Percentiles rank a stretch among this genome's conserved stretches.
These are phyloP conservation scores for Microthlaspi erraticum DNA, from an alignment of 345 rosid genomes.

Conservation along the genomic window DNA sequence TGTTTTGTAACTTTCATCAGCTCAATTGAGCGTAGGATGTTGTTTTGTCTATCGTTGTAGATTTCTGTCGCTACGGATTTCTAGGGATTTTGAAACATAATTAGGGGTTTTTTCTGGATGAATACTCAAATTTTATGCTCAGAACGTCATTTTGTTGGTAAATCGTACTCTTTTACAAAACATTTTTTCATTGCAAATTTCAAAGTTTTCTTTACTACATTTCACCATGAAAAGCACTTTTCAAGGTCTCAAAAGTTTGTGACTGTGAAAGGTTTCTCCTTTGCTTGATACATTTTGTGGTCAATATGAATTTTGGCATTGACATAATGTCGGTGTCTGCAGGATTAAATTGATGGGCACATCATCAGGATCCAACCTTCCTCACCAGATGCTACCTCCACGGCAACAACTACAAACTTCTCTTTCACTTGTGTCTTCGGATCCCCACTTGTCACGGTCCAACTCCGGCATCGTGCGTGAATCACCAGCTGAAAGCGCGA, in stretches of 20 bases:
- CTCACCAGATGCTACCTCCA: slow-evolving; percentile 91
- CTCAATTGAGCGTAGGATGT: slow-evolving; percentile 5
- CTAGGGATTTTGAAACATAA: slow-evolving; percentile 6
- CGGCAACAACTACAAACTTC: slow-evolving; percentile 73
- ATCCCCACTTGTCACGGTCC: slow-evolving; percentile 68
- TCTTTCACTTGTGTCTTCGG: slow-evolving; percentile 61
- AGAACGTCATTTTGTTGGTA: not conserved
- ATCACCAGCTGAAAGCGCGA: slow-evolving; percentile 97
- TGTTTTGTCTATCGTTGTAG: slow-evolving; percentile 10
- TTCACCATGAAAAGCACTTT: not conserved
- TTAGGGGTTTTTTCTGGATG: slow-evolving; percentile 13
- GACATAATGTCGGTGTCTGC: slow-evolving; percentile 17
- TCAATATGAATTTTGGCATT: not conserved
- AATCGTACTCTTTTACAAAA: not conserved
- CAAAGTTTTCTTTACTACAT: not conserved
- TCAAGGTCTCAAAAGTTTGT: not conserved
- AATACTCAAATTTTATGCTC: not conserved
- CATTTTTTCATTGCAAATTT: not conserved
- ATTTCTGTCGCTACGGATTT: slow-evolving; percentile 9
- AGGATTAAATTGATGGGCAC: slow-evolving; percentile 68
- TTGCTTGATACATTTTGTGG: not conserved
- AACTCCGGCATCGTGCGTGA: slow-evolving; percentile 77
- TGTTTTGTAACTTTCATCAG: slow-evolving; percentile 23
- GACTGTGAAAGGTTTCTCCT: slow-evolving; percentile 13
- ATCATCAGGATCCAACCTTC: slow-evolving; percentile 87